These are phyloP conservation scores for Elasticomyces elasticus DNA, from an alignment of 495 filamentous ascomycete genomes.

Conservation along the genomic window DNA sequence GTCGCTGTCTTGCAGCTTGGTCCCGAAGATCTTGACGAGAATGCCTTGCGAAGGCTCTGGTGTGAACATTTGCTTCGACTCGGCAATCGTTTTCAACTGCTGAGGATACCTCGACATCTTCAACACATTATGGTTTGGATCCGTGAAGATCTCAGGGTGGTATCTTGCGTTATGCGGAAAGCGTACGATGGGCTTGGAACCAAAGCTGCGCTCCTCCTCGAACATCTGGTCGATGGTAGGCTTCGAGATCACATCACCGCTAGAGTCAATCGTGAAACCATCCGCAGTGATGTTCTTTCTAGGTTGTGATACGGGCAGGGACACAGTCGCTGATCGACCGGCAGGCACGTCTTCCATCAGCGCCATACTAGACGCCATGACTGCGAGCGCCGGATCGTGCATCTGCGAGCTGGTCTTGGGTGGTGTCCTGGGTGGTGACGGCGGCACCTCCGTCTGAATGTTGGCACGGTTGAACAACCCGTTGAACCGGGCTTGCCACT, in stretches of 20 bases:
- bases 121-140: neutral
- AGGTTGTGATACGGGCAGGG: conserved; percentile 19
- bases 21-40: conserved; percentile 11
- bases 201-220: conserved; percentile 33
- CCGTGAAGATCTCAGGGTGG: conserved; percentile 2
- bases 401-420: conserved; percentile 3
- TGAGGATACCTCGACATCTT: neutral
- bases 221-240: conserved; percentile 28
- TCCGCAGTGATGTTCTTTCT: conserved; percentile 18
- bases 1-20: conserved; percentile 2
- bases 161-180: conserved; percentile 17
- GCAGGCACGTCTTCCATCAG: conserved; percentile 20
- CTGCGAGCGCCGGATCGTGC: conserved; percentile 13
- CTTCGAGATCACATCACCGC: conserved; percentile 25
- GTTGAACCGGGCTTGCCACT: conserved; percentile 25
- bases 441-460: conserved; percentile 19
- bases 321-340: conserved; percentile 25
- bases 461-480: conserved; percentile 17
- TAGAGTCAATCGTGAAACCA: conserved; percentile 13
- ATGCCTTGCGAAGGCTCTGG: neutral
- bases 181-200: conserved; percentile 27
- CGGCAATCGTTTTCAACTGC: neutral
- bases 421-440: conserved; percentile 19
- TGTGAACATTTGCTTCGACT: neutral
- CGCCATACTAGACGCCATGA: conserved; percentile 10